Evolutionary conservation across 352 stramenopile genomes (phyloP).

Genomic region (Pythium dissotocum): DNA sequence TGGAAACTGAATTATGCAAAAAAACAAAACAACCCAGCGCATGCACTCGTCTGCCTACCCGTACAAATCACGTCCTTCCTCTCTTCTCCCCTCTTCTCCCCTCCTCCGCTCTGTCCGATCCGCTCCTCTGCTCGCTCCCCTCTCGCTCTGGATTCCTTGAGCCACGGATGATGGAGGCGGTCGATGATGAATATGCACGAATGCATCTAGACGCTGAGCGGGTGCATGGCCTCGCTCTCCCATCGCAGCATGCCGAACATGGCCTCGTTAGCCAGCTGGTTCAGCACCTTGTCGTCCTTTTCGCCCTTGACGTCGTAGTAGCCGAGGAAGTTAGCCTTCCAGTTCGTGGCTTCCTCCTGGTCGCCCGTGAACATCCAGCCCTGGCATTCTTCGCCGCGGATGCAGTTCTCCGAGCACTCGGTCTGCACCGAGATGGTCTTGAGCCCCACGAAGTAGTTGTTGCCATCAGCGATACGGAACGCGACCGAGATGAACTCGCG

Average conservation of each 20-base stretch:
- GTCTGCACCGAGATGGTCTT: conserved; percentile 78
- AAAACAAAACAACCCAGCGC: conserved; percentile 1
- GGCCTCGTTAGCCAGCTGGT: conserved; percentile 79
- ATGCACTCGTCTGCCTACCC: background rate
- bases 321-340: conserved; percentile 79
- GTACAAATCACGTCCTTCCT: background rate
- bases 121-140: background rate
- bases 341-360: conserved; percentile 60
- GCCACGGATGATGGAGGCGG: background rate
- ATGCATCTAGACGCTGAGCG: conserved; percentile 57
- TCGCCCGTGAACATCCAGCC: conserved; percentile 84
- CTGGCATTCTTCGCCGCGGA: conserved; percentile 78
- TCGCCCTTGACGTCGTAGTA: conserved; percentile 86
- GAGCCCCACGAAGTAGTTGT: conserved; percentile 78
- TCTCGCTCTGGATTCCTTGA: background rate
- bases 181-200: background rate
- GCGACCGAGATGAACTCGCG: conserved; percentile 80
- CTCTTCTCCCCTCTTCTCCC: background rate
- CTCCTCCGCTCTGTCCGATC: background rate
- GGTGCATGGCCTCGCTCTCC: conserved; percentile 85
- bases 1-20: conserved; percentile 1
- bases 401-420: conserved; percentile 73
- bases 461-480: conserved; percentile 68
- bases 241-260: conserved; percentile 87
- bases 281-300: conserved; percentile 83